These are phyloP conservation scores for Thielaviopsis populi DNA, from an alignment of 2,329 filamentous ascomycete genomes.

Conservation along the genomic window DNA sequence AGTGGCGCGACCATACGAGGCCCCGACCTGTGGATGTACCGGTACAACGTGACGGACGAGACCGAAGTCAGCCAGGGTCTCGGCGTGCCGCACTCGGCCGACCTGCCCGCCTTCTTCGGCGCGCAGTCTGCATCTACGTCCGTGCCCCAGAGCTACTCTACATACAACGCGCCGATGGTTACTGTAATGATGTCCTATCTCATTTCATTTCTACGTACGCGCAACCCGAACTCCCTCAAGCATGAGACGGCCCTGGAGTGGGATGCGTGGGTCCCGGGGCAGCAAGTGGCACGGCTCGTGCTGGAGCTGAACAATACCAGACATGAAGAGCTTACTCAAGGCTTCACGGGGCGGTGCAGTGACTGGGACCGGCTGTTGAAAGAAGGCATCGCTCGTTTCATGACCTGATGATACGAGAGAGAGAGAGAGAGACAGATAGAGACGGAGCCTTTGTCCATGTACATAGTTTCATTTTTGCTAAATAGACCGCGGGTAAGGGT, in stretches of 20 bases:
- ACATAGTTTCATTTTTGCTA: not conserved
- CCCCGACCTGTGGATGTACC: slow-evolving; percentile 31
- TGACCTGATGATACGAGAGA: not conserved
- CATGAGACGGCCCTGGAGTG: slow-evolving; percentile 27
- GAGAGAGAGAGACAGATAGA: too few relatives aligned
- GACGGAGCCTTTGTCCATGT: not conserved
- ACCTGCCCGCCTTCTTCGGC: slow-evolving; percentile 35
- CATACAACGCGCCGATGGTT: slow-evolving; percentile 32
- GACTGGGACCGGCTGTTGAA: not conserved
- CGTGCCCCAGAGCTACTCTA: slow-evolving; percentile 27
- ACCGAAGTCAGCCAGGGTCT: slow-evolving; percentile 25
- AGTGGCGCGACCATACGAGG: slow-evolving; percentile 16
- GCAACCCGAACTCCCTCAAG: slow-evolving; percentile 31
- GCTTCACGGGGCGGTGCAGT: not conserved
- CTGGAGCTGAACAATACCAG: slow-evolving; percentile 26
- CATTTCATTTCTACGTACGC: slow-evolving; percentile 32
- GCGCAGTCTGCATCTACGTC: slow-evolving; percentile 22
- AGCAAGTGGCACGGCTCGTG: slow-evolving; percentile 22
- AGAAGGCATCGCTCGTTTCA: not conserved
- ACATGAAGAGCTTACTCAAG: slow-evolving; percentile 26
- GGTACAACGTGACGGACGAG: slow-evolving; percentile 33
- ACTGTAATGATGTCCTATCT: slow-evolving; percentile 35
- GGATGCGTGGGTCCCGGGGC: slow-evolving; percentile 26
- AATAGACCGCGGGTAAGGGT: not conserved
- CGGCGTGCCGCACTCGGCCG: slow-evolving; percentile 35